phyloP scores from a whole-genome alignment of 2,329 filamentous ascomycete genomes.

The Polytolypa hystricis region DNA sequence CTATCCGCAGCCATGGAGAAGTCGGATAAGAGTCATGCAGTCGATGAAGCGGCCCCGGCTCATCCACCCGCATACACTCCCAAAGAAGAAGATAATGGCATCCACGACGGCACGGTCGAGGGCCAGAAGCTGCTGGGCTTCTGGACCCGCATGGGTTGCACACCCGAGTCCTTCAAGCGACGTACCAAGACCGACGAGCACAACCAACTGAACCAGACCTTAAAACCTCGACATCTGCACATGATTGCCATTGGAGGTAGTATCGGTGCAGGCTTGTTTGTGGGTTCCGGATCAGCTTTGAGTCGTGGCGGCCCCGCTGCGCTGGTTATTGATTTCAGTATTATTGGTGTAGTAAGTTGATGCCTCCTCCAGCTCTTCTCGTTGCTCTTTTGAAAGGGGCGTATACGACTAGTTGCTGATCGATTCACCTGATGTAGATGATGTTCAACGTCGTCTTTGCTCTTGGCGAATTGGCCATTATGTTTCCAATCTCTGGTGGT shows the following conservation, averaged over 20 bases:
- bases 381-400: too few relatives aligned
- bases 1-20: conserved; percentile 7
- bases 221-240: conserved; percentile 27
- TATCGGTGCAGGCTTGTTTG: conserved; percentile 27
- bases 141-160: conserved; percentile 31
- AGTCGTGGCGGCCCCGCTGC: conserved; percentile 26
- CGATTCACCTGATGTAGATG: conserved; percentile 40
- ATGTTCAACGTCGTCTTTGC: conserved; percentile 49
- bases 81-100: conserved; percentile 2
- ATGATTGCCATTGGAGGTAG: conserved; percentile 29
- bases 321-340: conserved; percentile 35
- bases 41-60: neutral
- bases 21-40: conserved; percentile 2
- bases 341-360: conserved; percentile 35
- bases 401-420: too few relatives aligned
- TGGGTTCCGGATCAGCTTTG: conserved; percentile 29
- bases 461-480: conserved; percentile 50
- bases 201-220: conserved; percentile 18
- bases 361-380: too few relatives aligned
- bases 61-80: conserved; percentile 8
- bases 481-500: conserved; percentile 52
- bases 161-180: conserved; percentile 28
- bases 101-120: neutral
- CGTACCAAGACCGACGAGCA: conserved; percentile 16
- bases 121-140: conserved; percentile 14